Evolutionary conservation across 352 stramenopile genomes (phyloP), one percentile per base, ranked within the genome.

Genomic region (Phytophthora idaei): DNA sequence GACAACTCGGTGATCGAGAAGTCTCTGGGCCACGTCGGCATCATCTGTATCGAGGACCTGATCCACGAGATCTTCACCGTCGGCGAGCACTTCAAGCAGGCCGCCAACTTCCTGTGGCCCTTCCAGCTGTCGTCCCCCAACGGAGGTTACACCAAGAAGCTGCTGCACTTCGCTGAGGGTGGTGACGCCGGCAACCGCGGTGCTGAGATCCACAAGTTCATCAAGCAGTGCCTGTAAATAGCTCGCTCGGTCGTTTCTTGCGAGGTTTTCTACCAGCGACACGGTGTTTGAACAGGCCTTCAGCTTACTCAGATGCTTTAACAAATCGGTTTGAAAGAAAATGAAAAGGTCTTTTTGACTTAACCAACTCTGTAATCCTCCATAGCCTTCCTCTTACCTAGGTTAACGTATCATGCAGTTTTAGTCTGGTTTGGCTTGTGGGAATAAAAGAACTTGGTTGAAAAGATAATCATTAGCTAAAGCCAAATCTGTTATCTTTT

Each of bases 11-110:
- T 99, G 47, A 97, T 99, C 58, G 90, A 99, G 81, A 94, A 98
- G 61, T 93, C 85, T 59, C 90, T 99, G 61, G 94, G 91, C 70
- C 85, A 98, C 69, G 80, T 93, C 64, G 97, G 97, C 59, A 98
- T 99, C 77, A 97, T 98, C 80, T 99, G 98, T 90, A 94, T 98
- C 67, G 97, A 99, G 61, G 97, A 99, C 82, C 74, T 99, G 51
- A 98, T 99, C 81, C 97, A 99, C 90, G 97, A 99, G 82, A 97
- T 99, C 69, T 98, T 92, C 93, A 99, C 97, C 63, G 94, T 99
- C 61, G 98, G 98, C 73, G 95, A 98, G 57, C 77, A 99, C 92
- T 99, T 99, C 94, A 99, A 99, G 92, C 73, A 98, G 73, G 97
- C 94, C 51, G 97, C 97, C 64, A 99, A 99, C 96, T 99, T 99